Evolutionary conservation across 2,329 filamentous ascomycete genomes (phyloP), one percentile per base, ranked within the genome.

Genomic region (Phialocephala subalpina): DNA sequence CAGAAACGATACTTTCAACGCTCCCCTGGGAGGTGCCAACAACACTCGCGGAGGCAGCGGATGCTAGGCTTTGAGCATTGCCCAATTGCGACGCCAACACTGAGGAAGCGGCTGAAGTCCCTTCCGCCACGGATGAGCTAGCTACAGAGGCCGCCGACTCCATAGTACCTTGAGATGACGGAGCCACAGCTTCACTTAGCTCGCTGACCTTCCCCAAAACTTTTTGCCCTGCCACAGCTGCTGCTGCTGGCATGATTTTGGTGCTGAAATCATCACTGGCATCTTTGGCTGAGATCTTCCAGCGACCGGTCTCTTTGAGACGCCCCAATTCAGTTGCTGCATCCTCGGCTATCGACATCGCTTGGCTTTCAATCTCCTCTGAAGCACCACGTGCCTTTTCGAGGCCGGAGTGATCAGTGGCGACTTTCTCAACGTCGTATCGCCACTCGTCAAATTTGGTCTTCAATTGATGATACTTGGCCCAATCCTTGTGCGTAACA

Each of bases 401-500:
- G 14, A 97, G 83, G 29, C 87, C 89, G 9, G 91, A 87, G 76
- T 97, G 92, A 3, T 88, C 85, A 66, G 91, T 86, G 45, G 93
- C 92, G 61, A 94, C 86, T 65, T 89, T 84, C 76, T 93, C 90
- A 57, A 99, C 89, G 72, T 97, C 92, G 40, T 87, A 84, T 63
- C 92, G 91, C 94, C 95, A 97, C 73, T 93, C 88, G 57, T 91
- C 90, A 60, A 97, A 92, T 14, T 92, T 90, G 62, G 86, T 87
- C 81, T 92, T 97, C 65, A 99, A 83, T 66, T 92, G 88, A 77
- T 98, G 94, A 76, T 97, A 99, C 77, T 95, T 96, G 66, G 91
- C 88, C 96, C 96, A 99, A 78, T 99, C 94, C 78, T 97, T 94
- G 83, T 99, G 97, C 1, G 95, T 97, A 67, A 99, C 87, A 36